Evolutionary conservation across 768 basidiomycete genomes (phyloP), one percentile per base, ranked within the genome.

Genomic region (Mycena kentingensis): DNA sequence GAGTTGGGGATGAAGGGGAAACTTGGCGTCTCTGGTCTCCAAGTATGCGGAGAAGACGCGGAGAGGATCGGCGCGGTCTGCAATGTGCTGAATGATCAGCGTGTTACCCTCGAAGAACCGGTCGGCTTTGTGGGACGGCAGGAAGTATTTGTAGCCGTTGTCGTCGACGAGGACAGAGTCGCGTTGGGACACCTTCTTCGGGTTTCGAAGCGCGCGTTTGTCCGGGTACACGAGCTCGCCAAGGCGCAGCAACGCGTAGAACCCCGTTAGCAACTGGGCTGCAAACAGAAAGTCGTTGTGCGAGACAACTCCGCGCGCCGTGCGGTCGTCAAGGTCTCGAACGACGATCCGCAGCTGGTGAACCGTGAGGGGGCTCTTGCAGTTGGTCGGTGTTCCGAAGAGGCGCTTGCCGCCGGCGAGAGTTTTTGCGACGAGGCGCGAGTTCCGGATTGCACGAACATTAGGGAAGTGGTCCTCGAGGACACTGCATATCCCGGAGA

Each of bases 81-180:
- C 18, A 22, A 39, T 42, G 12, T 45, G 19, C 18, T 45, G 48
- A 22, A 65, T 31, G n/a, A 62, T 57, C 46, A 60, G 56, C 13
- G 19, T 24, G 57, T 65, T 70, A 4, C 66, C 66, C 25, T 65
- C 60, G 32, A 67, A 69, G 32, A 53, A 61, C 0, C n/a, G 47
- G 54, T 77, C 72, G 5, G 68, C 69, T 44, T 78, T 79, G 52
- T 77, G 76, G 0, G 41, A 21, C 0, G 74, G 75, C 0, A 78
- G 59, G 12, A 62, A 25, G 43, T 69, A 74, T 0, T 21, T 12
- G 34, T 48, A 63, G 1, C 10, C 28, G 2, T 54, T 6, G 0
- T 16, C 13, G 0, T 11, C 12, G 11, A 61, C 10, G 0, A 7
- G 10, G 0, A 71, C 56, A 1, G 65, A 56, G 10, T 32, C 11